Conservation (phyloP, 495 filamentous ascomycete species). For the Penicillium herquei region DNA sequence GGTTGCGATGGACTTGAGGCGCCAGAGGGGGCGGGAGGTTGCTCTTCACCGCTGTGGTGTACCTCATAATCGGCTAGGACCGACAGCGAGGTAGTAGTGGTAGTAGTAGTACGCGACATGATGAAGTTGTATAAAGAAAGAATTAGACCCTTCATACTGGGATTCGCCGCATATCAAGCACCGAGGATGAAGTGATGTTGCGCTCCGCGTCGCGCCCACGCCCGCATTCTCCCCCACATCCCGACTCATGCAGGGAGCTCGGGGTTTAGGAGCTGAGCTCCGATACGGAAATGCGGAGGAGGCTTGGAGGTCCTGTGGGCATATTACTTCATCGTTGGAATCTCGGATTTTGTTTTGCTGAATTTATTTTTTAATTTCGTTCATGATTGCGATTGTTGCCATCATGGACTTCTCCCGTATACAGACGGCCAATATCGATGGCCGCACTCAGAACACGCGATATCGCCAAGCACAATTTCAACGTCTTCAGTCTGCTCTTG, state of each 20-base stretch:
- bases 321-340: not conserved
- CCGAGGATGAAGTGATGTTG: not conserved
- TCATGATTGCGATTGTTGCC: not conserved
- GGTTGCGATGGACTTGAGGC: constrained; percentile 14
- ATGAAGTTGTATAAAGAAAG: constrained; percentile 6
- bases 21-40: not conserved
- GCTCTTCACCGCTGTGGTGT: constrained; percentile 32
- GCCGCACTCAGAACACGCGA: constrained; percentile 43
- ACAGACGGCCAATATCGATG: constrained; percentile 44
- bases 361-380: not conserved
- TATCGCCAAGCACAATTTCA: constrained; percentile 50
- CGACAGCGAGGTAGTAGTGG: constrained; percentile 23
- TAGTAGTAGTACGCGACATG: constrained; percentile 42
- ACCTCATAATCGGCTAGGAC: constrained; percentile 50
- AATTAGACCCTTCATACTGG: not conserved
- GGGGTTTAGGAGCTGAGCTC: not conserved
- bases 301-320: not conserved
- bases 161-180: too few species aligned
- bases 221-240: constrained; percentile 30
- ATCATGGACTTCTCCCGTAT: constrained; percentile 39
- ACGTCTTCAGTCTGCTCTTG: constrained; percentile 35
- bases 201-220: not conserved
- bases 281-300: not conserved
- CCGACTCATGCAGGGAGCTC: constrained; percentile 9
- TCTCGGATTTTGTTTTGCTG: not conserved